Conservation (phyloP, 129 eudicot genomes). For the Tagetes patula region DNA sequence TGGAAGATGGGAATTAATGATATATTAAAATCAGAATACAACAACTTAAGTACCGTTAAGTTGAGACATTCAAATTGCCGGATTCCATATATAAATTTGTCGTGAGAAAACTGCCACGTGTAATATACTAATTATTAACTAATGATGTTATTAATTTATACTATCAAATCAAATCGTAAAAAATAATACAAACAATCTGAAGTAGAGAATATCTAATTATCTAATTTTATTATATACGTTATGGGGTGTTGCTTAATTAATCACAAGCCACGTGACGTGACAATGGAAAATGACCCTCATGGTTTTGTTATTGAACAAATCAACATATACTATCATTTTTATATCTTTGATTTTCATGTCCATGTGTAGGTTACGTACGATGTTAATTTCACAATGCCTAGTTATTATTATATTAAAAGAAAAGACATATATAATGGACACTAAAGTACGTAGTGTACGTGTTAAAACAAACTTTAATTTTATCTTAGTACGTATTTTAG, state of each 20-base stretch:
- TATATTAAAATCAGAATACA: neutral
- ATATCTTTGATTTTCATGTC: neutral
- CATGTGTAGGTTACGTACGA: neutral
- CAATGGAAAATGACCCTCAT: conserved; percentile 21
- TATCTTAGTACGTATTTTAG: too few relatives aligned
- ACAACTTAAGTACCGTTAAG: conserved; percentile 9
- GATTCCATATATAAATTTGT: conserved; percentile 27
- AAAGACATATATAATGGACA: too few relatives aligned
- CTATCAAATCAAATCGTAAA: too few relatives aligned
- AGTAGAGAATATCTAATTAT: neutral
- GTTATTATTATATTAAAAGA: too few relatives aligned
- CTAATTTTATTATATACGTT: conserved; percentile 3
- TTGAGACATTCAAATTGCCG: conserved; percentile 36
- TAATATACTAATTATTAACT: neutral
- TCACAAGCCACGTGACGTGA: conserved; percentile 39
- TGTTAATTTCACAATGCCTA: neutral
- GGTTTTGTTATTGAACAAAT: conserved; percentile 29
- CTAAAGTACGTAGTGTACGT: too few relatives aligned
- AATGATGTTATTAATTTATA: too few relatives aligned
- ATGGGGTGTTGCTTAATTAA: conserved; percentile 11
- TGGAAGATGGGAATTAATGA: neutral
- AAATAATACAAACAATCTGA: neutral
- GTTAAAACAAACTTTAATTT: too few relatives aligned
- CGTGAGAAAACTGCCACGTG: conserved; percentile 23
- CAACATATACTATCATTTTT: conserved; percentile 16